Evolutionary conservation across 805 yeast genomes (phyloP), one percentile per base, ranked within the genome.

Genomic region (Wickerhamomyces ciferrii): DNA sequence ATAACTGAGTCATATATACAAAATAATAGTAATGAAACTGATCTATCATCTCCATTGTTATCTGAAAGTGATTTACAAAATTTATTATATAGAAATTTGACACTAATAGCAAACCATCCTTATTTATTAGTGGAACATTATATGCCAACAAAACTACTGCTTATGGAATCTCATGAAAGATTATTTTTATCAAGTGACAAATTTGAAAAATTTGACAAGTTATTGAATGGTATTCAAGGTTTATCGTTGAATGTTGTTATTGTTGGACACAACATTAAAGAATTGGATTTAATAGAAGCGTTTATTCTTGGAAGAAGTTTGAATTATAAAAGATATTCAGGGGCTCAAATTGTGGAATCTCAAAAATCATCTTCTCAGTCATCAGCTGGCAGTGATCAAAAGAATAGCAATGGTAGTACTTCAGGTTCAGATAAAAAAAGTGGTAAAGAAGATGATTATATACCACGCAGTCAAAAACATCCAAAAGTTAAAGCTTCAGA

Each of bases 251-350:
- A 70, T 14, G 53, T 75, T 4, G 59, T 72, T 5, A 69, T 86
- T 11, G 75, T 82, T 3, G 84, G 89, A 0, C 74, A 76, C 34
- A 76, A 72, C 54, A 72, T 83, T 20, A 82, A 84, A 57, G 94
- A 86, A 57, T 61, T 86, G 50, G 95, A 90, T 58, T 66, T 90
- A 41, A 71, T 90, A 7, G 97, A 90, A 62, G 86, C 91, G 0
- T 71, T 84, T 40, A 58, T 89, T 14, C 69, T 85, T n/a, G 97
- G 96, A 2, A 80, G 87, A 55, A 69, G 70, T 34, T 63, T 87
- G 35, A 74, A 75, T 50, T 84, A 85, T 57, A 75, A 74, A 49
- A 76, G 96, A 53, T 76, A 83, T 54, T 79, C 89, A 21, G 87
- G 88, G 15, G 71, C 80, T 1, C 76, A 83, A 18, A 62, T 84